Evolutionary conservation across 2,329 filamentous ascomycete species (phyloP), one percentile per base, ranked within the genome.

Genomic region (Hymenotorrendiella dingleyae): DNA sequence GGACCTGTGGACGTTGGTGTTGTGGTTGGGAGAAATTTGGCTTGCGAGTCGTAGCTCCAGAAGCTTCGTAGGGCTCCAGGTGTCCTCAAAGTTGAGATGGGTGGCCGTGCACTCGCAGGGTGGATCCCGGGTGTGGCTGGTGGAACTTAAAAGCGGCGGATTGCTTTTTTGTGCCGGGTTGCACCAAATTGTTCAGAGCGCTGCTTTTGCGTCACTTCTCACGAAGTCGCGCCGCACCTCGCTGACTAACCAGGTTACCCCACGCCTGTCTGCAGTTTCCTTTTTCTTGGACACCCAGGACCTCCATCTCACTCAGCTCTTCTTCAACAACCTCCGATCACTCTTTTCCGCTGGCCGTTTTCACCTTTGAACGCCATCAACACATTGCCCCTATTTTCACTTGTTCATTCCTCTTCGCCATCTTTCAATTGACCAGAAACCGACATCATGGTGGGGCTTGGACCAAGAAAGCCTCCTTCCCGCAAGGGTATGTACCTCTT

Each of bases 381-480:
- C n/a, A n/a, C n/a, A n/a, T n/a, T n/a, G n/a, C n/a, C n/a, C n/a
- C n/a, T n/a, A n/a, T n/a, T n/a, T n/a, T n/a, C n/a, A n/a, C n/a
- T n/a, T n/a, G n/a, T 19, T 19, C 14, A 5, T n/a, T 17, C n/a
- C 23, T 30, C 26, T 42, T 27, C n/a, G 23, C 9, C 7, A n/a
- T 3, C 24, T 17, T 12, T 20, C 29, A 36, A 40, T 26, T 32
- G 14, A 19, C 34, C 14, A 29, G 36, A 26, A 30, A 32, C 29
- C 37, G 33, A 19, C 47, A 53, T 62, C 44, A 84, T 84, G 80
- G 78, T 82, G 53, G 74, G 75, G 57, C 56, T 80, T 49, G 76
- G 78, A 61, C 75, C 80, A 50, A 79, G 77, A 62, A 75, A 72
- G 60, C 72, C 73, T 50, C 80, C 79, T 33, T 82, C 80, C 67